A percentile compares a stretch with the other conserved stretches of the same genome.
Evolutionary conservation across 331 rosid genomes (phyloP).

Genomic region (Quercus tomentella): DNA sequence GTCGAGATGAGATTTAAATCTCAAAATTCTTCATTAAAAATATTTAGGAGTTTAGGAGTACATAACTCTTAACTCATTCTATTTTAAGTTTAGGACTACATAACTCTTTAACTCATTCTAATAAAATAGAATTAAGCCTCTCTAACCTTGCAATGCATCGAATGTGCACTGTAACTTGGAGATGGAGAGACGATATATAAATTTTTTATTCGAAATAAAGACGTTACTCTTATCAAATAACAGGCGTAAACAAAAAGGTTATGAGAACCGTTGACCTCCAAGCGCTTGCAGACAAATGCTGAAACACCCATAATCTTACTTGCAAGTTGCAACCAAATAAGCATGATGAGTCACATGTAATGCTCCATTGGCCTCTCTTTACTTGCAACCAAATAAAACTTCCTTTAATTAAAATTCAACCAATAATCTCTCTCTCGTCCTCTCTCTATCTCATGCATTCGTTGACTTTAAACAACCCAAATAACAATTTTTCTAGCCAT

Average conservation of each 20-base stretch:
- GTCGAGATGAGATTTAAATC: too few species aligned
- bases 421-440: neutral
- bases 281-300: slow-evolving; percentile 15
- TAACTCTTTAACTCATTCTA: too few species aligned
- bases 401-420: slow-evolving; percentile 41
- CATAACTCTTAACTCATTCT: too few species aligned
- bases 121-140: too few species aligned
- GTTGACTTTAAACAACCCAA: slow-evolving; percentile 53
- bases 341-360: slow-evolving; percentile 44
- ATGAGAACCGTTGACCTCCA: slow-evolving; percentile 42
- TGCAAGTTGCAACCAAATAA: slow-evolving; percentile 28
- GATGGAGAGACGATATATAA: slow-evolving; percentile 9
- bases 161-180: slow-evolving; percentile 25
- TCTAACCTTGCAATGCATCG: slow-evolving; percentile 26
- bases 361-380: slow-evolving; percentile 25
- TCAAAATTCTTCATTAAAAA: too few species aligned
- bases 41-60: too few species aligned
- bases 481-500: slow-evolving; percentile 8
- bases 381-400: slow-evolving; percentile 29
- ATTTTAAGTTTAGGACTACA: too few species aligned
- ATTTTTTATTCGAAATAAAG: slow-evolving; percentile 9
- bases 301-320: slow-evolving; percentile 15
- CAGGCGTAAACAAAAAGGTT: neutral
- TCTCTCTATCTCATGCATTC: slow-evolving; percentile 15
- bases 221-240: slow-evolving; percentile 18